Percentiles rank a stretch among this genome's conserved stretches.
Conservation (phyloP, 768 basidiomycete species). For the Collybiopsis confluens region DNA sequence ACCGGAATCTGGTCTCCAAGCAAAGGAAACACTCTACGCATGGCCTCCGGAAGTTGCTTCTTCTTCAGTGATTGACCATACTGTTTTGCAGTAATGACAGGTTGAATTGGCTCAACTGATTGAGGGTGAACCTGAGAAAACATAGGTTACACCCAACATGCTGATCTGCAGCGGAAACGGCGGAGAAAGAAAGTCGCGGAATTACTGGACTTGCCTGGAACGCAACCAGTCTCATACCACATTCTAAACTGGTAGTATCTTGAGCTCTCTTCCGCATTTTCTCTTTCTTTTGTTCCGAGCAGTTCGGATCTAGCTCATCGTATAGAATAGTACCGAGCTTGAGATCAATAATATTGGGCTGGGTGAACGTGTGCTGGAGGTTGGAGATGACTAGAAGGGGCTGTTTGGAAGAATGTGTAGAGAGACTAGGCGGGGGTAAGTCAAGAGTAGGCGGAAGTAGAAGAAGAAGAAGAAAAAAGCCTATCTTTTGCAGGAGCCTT, state of each 20-base stretch:
- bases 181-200: too few species aligned
- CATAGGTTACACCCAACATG: conserved; percentile 31
- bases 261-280: conserved; percentile 73
- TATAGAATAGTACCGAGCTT: conserved; percentile 93
- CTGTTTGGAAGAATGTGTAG: conserved; percentile 8
- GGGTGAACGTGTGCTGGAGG: conserved; percentile 62
- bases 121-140: conserved; percentile 5
- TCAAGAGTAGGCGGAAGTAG: not conserved
- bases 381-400: conserved; percentile 88
- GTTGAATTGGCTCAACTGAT: conserved; percentile 56
- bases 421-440: too few species aligned
- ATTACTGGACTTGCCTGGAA: conserved; percentile 56
- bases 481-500: conserved; percentile 10
- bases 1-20: not conserved
- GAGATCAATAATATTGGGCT: conserved; percentile 86
- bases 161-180: too few species aligned
- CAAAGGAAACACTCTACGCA: conserved; percentile 75
- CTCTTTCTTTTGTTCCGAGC: conserved; percentile 62
- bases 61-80: conserved; percentile 77
- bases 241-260: conserved; percentile 67
- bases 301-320: conserved; percentile 48
- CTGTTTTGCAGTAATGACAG: conserved; percentile 61
- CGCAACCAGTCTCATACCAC: conserved; percentile 82
- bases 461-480: conserved; percentile 18
- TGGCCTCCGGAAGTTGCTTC: conserved; percentile 69